Percentiles rank a stretch among this genome's conserved stretches.
Evolutionary conservation across 2,329 filamentous ascomycete genomes (phyloP).

Genomic region (Leptographium lundbergii): DNA sequence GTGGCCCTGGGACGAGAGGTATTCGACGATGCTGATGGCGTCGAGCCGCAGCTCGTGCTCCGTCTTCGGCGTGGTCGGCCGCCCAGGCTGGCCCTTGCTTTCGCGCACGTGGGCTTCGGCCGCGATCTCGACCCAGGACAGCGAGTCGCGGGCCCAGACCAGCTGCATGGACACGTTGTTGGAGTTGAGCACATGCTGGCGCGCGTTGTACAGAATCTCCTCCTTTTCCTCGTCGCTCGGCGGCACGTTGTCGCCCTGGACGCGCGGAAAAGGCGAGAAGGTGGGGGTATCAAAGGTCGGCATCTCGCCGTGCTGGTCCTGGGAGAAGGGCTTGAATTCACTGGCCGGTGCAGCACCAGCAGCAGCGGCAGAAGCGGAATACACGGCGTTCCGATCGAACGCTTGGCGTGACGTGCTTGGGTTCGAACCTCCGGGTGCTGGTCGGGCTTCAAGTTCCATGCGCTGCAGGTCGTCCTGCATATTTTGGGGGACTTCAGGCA

Average conservation of each 20-base stretch:
- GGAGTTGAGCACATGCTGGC: slow-evolving; percentile 73
- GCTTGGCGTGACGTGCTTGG: neutral
- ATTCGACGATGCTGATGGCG: slow-evolving; percentile 82
- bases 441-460: slow-evolving; percentile 68
- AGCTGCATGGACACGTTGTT: slow-evolving; percentile 95
- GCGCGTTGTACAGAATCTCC: slow-evolving; percentile 72
- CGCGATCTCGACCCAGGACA: slow-evolving; percentile 77
- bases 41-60: slow-evolving; percentile 83
- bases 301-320: slow-evolving; percentile 24
- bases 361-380: slow-evolving; percentile 5
- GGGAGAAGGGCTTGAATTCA: slow-evolving; percentile 28
- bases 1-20: slow-evolving; percentile 81
- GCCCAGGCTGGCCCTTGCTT: slow-evolving; percentile 29
- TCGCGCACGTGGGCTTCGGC: slow-evolving; percentile 65
- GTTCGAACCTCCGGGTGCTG: slow-evolving; percentile 13
- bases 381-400: neutral
- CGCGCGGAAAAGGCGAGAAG: slow-evolving; percentile 84
- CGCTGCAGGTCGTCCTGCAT: slow-evolving; percentile 91
- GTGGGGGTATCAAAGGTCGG: slow-evolving; percentile 48
- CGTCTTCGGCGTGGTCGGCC: slow-evolving; percentile 68
- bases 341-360: slow-evolving; percentile 1
- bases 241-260: slow-evolving; percentile 78
- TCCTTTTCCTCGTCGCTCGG: slow-evolving; percentile 92
- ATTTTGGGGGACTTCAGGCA: slow-evolving; percentile 90
- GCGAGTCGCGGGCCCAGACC: slow-evolving; percentile 87